Evolutionary conservation across 495 filamentous ascomycete species (phyloP).

Genomic region (Hypoxylon lienhwacheense): DNA sequence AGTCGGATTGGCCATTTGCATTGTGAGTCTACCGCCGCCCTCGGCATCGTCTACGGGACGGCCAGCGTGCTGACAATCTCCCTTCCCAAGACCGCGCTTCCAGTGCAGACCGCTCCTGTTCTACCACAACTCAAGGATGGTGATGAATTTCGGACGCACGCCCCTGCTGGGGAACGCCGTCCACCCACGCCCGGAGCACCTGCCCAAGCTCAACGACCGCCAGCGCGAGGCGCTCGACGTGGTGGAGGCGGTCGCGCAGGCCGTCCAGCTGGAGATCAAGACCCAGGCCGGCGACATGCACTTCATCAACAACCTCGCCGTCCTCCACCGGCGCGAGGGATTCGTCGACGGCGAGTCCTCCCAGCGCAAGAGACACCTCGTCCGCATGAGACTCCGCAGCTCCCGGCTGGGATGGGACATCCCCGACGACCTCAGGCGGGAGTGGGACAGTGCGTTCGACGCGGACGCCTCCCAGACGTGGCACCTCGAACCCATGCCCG

Average conservation of each 20-base stretch:
- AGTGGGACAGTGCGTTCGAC: constrained; percentile 51
- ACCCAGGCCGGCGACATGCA: constrained; percentile 67
- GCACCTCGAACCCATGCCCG: constrained; percentile 56
- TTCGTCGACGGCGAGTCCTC: constrained; percentile 54
- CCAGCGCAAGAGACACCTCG: constrained; percentile 50
- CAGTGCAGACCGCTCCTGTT: constrained; percentile 61
- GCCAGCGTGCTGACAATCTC: constrained; percentile 17
- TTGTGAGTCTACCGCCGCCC: constrained; percentile 49
- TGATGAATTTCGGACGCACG: constrained; percentile 64
- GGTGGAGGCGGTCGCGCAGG: constrained; percentile 60
- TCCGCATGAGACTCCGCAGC: constrained; percentile 56
- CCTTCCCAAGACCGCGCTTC: constrained; percentile 48
- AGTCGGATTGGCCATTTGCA: constrained; percentile 64
- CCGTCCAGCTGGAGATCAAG: constrained; percentile 57
- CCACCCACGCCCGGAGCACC: constrained; percentile 54
- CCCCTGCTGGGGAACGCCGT: constrained; percentile 59
- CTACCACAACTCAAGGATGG: constrained; percentile 54
- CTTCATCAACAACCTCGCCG: constrained; percentile 72
- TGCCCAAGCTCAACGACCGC: constrained; percentile 58
- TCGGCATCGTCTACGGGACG: background rate
- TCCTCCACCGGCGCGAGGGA: constrained; percentile 67
- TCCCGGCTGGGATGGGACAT: constrained; percentile 49
- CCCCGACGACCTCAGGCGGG: constrained; percentile 44
- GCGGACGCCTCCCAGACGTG: constrained; percentile 46
- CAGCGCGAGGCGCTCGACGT: constrained; percentile 66